Evolutionary conservation across 768 basidiomycete species (phyloP).

Genomic region (Lactifluus subvellereus): DNA sequence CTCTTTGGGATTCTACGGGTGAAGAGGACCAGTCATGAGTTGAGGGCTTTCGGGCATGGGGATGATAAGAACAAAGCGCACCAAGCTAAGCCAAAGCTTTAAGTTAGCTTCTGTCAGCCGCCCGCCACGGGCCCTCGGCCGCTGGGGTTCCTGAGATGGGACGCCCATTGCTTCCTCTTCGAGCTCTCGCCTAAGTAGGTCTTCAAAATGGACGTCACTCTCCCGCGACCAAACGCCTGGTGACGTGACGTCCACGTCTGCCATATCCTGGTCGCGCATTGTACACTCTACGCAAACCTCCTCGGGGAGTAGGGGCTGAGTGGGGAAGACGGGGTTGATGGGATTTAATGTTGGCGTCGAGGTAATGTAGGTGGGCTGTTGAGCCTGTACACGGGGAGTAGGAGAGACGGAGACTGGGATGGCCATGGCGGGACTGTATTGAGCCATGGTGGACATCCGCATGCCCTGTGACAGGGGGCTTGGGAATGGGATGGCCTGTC

Average conservation of each 20-base stretch:
- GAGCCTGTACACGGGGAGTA: conserved; percentile 59
- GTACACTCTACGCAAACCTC: conserved; percentile 96
- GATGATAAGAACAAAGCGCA: conserved; percentile 34
- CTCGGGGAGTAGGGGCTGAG: conserved; percentile 44
- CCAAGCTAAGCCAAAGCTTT: conserved; percentile 73
- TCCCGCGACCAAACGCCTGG: conserved; percentile 88
- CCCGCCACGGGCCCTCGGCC: conserved; percentile 61
- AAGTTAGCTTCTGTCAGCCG: conserved; percentile 72
- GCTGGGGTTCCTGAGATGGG: conserved; percentile 46
- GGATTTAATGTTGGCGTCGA: conserved; percentile 47
- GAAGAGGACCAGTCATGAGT: neutral
- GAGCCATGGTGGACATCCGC: conserved; percentile 6
- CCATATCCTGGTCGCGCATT: conserved; percentile 99
- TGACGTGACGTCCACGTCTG: conserved; percentile 83
- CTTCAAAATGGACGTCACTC: conserved; percentile 77
- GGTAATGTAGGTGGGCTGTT: conserved; percentile 73
- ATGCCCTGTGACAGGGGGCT: conserved; percentile 6
- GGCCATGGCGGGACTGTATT: conserved; percentile 23
- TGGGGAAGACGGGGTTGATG: conserved; percentile 56
- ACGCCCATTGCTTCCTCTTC: conserved; percentile 58
- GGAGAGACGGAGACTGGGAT: conserved; percentile 58
- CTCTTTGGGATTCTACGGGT: conserved; percentile 80
- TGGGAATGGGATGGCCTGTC: neutral
- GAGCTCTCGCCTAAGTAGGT: conserved; percentile 63
- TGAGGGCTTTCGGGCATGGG: neutral